Evolutionary conservation across 768 basidiomycete genomes (phyloP).

Genomic region (Daedaleopsis sinensis): DNA sequence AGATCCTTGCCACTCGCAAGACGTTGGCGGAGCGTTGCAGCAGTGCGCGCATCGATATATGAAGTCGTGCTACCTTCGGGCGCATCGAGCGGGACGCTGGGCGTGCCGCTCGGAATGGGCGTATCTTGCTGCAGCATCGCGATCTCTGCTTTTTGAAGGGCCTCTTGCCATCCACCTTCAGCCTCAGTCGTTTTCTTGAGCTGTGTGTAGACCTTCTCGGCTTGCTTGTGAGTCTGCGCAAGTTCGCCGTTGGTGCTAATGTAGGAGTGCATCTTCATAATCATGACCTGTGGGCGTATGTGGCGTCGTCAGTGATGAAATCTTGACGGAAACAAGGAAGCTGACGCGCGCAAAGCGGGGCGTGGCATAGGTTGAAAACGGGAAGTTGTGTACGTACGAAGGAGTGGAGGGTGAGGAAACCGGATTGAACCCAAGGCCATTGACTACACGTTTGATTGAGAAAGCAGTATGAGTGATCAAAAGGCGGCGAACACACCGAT

Average conservation of each 20-base stretch:
- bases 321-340: not conserved
- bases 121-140: conserved; percentile 19
- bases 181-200: conserved; percentile 51
- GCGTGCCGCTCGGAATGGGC: conserved; percentile 40
- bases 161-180: conserved; percentile 71
- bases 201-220: conserved; percentile 43
- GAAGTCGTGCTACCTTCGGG: conserved; percentile 52
- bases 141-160: conserved; percentile 52
- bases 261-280: conserved; percentile 98
- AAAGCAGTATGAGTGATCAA: not conserved
- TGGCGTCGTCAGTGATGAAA: not conserved
- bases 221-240: conserved; percentile 52
- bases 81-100: conserved; percentile 29
- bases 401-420: conserved; percentile 85
- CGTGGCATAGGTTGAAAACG: not conserved
- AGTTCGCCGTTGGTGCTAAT: conserved; percentile 87
- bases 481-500: conserved; percentile 50
- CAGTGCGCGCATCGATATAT: conserved; percentile 55
- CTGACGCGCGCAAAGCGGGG: not conserved
- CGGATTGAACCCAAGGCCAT: conserved; percentile 98
- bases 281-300: conserved; percentile 57
- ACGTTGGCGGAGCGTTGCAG: conserved; percentile 59
- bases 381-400: conserved; percentile 53
- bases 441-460: conserved; percentile 48
- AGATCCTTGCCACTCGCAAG: conserved; percentile 33